These are phyloP conservation scores for Trematosphaeria pertusa DNA, from an alignment of 2,329 filamentous ascomycete species.

Conservation along the genomic window DNA sequence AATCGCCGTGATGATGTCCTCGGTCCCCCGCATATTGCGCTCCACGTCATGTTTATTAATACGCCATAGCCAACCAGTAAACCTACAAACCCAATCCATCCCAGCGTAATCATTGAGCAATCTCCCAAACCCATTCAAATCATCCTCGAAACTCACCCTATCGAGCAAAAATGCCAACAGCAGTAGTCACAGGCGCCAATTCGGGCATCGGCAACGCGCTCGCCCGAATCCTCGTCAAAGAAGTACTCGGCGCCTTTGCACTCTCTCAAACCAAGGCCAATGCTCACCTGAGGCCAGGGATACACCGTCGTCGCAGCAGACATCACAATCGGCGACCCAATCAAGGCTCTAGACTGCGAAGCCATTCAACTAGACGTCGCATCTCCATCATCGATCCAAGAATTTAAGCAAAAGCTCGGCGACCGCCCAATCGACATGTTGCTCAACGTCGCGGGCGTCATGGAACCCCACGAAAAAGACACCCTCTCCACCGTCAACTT, in stretches of 20 bases:
- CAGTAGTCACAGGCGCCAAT: constrained; percentile 52
- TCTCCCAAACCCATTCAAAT: no score
- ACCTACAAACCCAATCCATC: no score
- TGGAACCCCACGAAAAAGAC: constrained; percentile 42
- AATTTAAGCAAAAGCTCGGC: constrained; percentile 39
- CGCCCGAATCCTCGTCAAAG: constrained; percentile 33
- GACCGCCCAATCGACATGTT: constrained; percentile 46
- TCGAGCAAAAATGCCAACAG: constrained; percentile 50
- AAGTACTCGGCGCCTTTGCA: constrained; percentile 18
- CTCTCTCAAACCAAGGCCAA: no score
- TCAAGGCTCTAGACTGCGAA: constrained; percentile 41
- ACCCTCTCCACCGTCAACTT: constrained; percentile 38
- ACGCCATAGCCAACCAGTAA: no score
- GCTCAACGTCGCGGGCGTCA: constrained; percentile 50
- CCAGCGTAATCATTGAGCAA: no score
- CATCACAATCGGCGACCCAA: constrained; percentile 32
- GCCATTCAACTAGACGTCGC: constrained; percentile 44
- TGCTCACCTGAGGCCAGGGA: constrained; percentile 22
- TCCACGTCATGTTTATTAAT: no score
- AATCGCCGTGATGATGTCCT: no score
- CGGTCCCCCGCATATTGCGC: no score
- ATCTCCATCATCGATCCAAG: constrained; percentile 42
- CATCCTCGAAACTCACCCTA: no score
- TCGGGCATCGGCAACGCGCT: constrained; percentile 52
- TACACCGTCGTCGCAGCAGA: constrained; percentile 45